Evolutionary conservation across 495 filamentous ascomycete species (phyloP).

Genomic region (Lasiosphaeria hispida): DNA sequence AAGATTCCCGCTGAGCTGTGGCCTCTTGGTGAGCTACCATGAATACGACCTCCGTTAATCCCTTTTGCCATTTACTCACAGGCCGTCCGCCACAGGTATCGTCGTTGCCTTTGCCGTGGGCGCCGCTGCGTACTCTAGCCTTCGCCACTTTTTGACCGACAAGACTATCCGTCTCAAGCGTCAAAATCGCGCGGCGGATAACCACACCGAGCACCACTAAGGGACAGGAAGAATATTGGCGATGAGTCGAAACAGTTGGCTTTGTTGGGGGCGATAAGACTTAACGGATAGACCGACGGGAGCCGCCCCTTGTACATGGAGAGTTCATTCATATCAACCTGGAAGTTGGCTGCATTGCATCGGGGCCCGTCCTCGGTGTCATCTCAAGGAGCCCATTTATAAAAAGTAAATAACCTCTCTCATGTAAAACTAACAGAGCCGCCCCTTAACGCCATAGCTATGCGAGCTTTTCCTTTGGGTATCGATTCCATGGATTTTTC

Average conservation of each 20-base stretch:
- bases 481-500: slow-evolving; percentile 4
- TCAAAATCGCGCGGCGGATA: slow-evolving; percentile 48
- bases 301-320: slow-evolving; percentile 25
- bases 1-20: slow-evolving; percentile 91
- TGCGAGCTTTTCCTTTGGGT: slow-evolving; percentile 25
- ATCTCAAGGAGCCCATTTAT: neutral
- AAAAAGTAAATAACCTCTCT: slow-evolving; percentile 11
- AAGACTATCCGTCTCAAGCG: slow-evolving; percentile 82
- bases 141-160: slow-evolving; percentile 79
- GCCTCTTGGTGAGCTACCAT: slow-evolving; percentile 73
- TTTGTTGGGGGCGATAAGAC: slow-evolving; percentile 11
- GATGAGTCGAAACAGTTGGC: neutral
- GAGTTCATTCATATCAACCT: slow-evolving; percentile 8
- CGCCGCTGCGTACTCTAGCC: slow-evolving; percentile 76
- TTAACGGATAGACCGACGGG: slow-evolving; percentile 3
- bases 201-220: slow-evolving; percentile 34
- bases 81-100: slow-evolving; percentile 54
- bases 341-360: slow-evolving; percentile 7
- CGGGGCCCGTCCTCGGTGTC: slow-evolving; percentile 7
- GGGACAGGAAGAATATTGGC: slow-evolving; percentile 12
- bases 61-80: slow-evolving; percentile 14
- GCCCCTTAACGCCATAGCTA: slow-evolving; percentile 44
- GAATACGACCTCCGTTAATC: neutral
- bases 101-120: slow-evolving; percentile 68
- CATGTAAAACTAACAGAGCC: slow-evolving; percentile 12